These are phyloP conservation scores for Teratosphaeria nubilosa DNA, from an alignment of 2,329 filamentous ascomycete genomes.

Conservation along the genomic window DNA sequence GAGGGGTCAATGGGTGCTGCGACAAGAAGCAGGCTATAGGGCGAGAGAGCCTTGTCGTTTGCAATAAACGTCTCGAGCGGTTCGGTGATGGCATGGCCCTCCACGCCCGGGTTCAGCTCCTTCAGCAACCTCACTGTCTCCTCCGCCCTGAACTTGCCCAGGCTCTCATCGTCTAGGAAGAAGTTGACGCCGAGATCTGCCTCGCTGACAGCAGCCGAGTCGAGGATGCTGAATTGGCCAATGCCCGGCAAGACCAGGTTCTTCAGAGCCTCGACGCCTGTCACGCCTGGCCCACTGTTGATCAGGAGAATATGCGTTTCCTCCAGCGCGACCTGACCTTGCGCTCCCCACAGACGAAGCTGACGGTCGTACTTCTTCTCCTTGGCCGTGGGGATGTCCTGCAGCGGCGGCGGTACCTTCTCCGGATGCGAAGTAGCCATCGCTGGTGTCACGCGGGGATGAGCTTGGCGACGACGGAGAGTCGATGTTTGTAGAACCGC, in stretches of 20 bases:
- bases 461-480: background rate
- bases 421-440: background rate
- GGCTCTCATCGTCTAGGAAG: conserved; percentile 71
- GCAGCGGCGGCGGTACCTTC: conserved; percentile 35
- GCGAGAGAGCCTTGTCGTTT: conserved; percentile 30
- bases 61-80: conserved; percentile 36
- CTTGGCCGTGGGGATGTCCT: conserved; percentile 47
- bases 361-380: conserved; percentile 79
- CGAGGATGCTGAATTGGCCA: conserved; percentile 83
- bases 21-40: conserved; percentile 52
- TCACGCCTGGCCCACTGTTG: conserved; percentile 77
- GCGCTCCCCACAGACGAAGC: conserved; percentile 87
- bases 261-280: conserved; percentile 85
- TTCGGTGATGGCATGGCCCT: conserved; percentile 58
- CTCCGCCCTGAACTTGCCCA: conserved; percentile 70
- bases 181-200: conserved; percentile 91
- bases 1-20: conserved; percentile 48
- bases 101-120: conserved; percentile 88
- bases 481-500: background rate
- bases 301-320: conserved; percentile 83
- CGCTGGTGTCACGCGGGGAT: conserved; percentile 10
- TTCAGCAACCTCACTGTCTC: conserved; percentile 65
- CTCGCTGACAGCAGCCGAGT: conserved; percentile 66
- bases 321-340: conserved; percentile 81
- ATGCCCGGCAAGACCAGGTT: conserved; percentile 93